Base-by-base conservation (phyloP, 306 rosid genomes). In the Trifolium pratense region DNA sequence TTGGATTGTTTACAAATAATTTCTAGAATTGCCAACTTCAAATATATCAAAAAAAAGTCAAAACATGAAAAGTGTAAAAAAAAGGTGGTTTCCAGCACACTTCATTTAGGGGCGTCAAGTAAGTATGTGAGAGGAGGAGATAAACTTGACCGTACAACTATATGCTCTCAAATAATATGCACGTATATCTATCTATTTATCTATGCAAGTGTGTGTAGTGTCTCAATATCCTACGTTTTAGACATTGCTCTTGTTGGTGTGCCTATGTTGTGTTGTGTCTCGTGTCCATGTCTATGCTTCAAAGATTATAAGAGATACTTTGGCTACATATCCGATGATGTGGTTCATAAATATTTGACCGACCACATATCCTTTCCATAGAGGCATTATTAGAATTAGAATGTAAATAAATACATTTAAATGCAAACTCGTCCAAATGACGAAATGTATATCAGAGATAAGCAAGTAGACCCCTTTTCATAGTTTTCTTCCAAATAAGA, bases 401-500 rank as follows among this genome's bases (percentile, higher is more conserved):
- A 16, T 16, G 57, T 21, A 56, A 56, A 23, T 21, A 56, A 12
- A 51, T 20, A 13, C 29, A 29, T 36, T 39, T 18, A 21, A 32
- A 29, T 40, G 32, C 29, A 15, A 65, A 78, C 5, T 39, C 15
- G 21, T 39, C 48, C 71, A 49, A 25, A 70, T 48, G 21, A 26
- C 48, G 66, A 49, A 25, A 70, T 48, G 16, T 43, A 36, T 25
- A 64, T 37, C 65, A 56, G 2, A 26, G 46, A 53, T 39, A 52
- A 71, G 58, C n/a, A 71, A 63, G 52, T 40, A 53, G 77, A 36
- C 40, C 32, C 61, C 61, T 57, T 65, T 14, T 13, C 10, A 25
- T 63, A 39, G 37, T 31, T 42, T 32, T 23, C 76, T 14, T 58
- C 36, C 36, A 39, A 39, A 34, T 36, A 14, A 31, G 11, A 18